phyloP scores from a whole-genome alignment of 345 rosid genomes.

The Dipteronia sinensis region DNA sequence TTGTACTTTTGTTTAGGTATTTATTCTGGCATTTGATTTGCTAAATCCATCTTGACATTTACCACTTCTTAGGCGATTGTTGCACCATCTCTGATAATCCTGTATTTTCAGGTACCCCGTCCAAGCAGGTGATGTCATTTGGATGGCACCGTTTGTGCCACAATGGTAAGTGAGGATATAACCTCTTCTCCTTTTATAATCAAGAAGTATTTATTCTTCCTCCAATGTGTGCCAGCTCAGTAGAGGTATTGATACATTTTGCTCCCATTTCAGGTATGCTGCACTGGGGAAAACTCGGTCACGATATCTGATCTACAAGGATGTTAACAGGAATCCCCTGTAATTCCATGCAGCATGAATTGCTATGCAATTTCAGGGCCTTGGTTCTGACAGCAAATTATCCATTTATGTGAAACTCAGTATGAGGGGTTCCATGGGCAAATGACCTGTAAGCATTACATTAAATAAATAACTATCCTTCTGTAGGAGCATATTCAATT shows the following conservation, averaged over 20 bases:
- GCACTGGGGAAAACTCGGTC: slow-evolving; percentile 72
- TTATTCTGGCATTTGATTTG: not conserved
- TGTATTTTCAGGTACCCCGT: slow-evolving; percentile 71
- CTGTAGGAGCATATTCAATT: not conserved
- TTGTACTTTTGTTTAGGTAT: not conserved
- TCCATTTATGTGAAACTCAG: slow-evolving; percentile 5
- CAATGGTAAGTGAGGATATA: slow-evolving; percentile 61
- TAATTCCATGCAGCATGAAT: slow-evolving; percentile 10
- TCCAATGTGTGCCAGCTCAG: not conserved
- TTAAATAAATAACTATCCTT: not conserved
- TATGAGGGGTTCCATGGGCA: slow-evolving; percentile 1
- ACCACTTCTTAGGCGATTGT: not conserved
- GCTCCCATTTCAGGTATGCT: slow-evolving; percentile 64
- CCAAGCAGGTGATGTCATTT: slow-evolving; percentile 91
- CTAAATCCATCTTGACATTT: not conserved
- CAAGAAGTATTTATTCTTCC: not conserved
- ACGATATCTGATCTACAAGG: slow-evolving; percentile 82
- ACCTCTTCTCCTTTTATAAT: not conserved
- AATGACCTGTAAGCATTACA: slow-evolving; percentile 5
- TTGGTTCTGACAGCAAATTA: not conserved
- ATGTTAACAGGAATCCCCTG: slow-evolving; percentile 74
- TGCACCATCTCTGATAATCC: slow-evolving; percentile 16
- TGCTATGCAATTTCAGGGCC: not conserved
- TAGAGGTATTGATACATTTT: slow-evolving; percentile 5
- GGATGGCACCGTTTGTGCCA: slow-evolving; percentile 99